Evolutionary conservation across 1,284 basidiomycete species (phyloP), one percentile per base, ranked within the genome.

Genomic region (Boletus holoroseus): DNA sequence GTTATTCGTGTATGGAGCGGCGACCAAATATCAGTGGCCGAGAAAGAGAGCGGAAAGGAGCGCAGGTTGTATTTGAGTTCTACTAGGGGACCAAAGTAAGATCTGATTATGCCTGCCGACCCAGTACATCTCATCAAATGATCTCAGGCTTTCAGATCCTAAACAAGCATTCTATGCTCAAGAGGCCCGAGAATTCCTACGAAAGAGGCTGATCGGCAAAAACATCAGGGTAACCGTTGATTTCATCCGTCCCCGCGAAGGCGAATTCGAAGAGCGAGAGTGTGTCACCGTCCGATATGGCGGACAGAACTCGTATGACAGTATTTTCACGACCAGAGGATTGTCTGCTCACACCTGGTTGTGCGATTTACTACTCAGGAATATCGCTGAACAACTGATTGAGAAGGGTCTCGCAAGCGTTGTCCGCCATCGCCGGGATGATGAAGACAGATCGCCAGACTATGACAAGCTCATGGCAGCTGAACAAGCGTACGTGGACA

Each of bases 381-480:
- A 96, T 66, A 75, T 98, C 43, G 88, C 93, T 2, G 91, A 95
- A 64, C 88, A 94, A 64, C 75, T 99, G 31, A 85, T 97, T 54
- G 93, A 96, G 66, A 92, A 92, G 62, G 95, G 95, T 43, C 74
- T 96, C 11, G 92, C 92, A 2, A 88, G 85, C 47, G 89, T 91
- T 8, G 83, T 97, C 39, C 84, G 94, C 44, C 95, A 99, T 71
- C 88, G 85, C 60, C 83, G 91, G 37, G 94, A 96, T 60, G 95
- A 98, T 64, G 95, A 98, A 69, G 91, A 95, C 60, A 83, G 94
- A 45, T 95, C 94, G 18, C 80, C 88, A 12, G 94, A 97, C 66
- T 93, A 91, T 59, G 95, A 99, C 72, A 91, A 92, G 69, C 76
- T 98, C 38, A 93, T 98, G 79, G 84, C 88, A 34, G 94, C 94